Percentiles rank a stretch among this genome's conserved stretches.
Evolutionary conservation across 2,329 filamentous ascomycete genomes (phyloP).

Genomic region (Fusarium gaditjirri): DNA sequence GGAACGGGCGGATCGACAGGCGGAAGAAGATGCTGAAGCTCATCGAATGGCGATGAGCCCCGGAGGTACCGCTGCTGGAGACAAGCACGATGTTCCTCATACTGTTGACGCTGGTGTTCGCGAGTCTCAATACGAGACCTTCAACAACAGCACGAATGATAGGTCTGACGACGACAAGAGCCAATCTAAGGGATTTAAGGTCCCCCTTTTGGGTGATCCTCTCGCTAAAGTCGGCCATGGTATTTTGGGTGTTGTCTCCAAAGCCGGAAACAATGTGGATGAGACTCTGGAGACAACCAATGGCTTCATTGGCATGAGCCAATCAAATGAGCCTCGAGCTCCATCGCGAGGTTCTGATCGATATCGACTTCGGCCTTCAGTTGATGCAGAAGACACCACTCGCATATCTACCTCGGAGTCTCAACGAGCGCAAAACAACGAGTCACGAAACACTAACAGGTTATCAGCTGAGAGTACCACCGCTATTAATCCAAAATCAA

Average conservation of each 20-base stretch:
- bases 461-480: conserved; percentile 54
- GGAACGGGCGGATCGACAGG: conserved; percentile 59
- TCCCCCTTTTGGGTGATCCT: conserved; percentile 50
- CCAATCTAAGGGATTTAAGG: conserved; percentile 15
- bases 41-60: conserved; percentile 60
- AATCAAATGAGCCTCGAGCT: neutral
- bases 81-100: conserved; percentile 65
- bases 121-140: conserved; percentile 47
- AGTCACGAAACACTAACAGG: conserved; percentile 49
- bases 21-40: conserved; percentile 61
- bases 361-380: conserved; percentile 41
- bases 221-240: conserved; percentile 62
- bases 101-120: conserved; percentile 58
- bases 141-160: too few relatives aligned
- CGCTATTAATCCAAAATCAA: conserved; percentile 25
- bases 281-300: conserved; percentile 65
- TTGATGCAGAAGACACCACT: too few relatives aligned
- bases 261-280: conserved; percentile 62
- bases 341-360: conserved; percentile 42
- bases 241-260: conserved; percentile 57
- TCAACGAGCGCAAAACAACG: conserved; percentile 33
- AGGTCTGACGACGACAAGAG: too few relatives aligned
- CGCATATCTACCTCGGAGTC: too few relatives aligned
- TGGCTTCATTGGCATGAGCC: conserved; percentile 56
- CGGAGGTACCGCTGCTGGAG: conserved; percentile 62